phyloP scores from a whole-genome alignment of 2,329 filamentous ascomycete genomes.

The Aureobasidium sp. region DNA sequence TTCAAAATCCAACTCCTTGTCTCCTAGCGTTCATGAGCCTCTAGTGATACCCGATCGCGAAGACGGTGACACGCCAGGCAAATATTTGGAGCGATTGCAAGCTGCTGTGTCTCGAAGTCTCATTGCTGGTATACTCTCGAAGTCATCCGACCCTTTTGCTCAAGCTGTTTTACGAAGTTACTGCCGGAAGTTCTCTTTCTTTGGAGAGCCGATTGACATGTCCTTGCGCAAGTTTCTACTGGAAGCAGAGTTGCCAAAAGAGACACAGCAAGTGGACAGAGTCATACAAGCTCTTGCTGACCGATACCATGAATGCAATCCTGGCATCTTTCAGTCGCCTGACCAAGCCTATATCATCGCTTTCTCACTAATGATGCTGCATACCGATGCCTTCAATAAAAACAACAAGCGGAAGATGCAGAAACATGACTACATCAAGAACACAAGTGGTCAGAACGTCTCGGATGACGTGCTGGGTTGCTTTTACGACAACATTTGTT shows the following conservation, averaged over 20 bases:
- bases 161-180: slow-evolving; percentile 82
- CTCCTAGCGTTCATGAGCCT: slow-evolving; percentile 61
- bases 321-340: slow-evolving; percentile 81
- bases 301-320: slow-evolving; percentile 96
- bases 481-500: slow-evolving; percentile 97
- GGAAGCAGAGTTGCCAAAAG: slow-evolving; percentile 92
- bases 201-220: slow-evolving; percentile 97
- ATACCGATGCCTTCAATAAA: slow-evolving; percentile 99
- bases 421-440: slow-evolving; percentile 89
- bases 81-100: slow-evolving; percentile 79
- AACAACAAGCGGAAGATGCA: slow-evolving; percentile 99
- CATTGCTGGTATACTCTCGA: slow-evolving; percentile 79
- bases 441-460: slow-evolving; percentile 85
- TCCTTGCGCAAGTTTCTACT: slow-evolving; percentile 90
- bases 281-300: slow-evolving; percentile 92
- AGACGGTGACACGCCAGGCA: slow-evolving; percentile 83
- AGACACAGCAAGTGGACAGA: slow-evolving; percentile 96
- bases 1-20: slow-evolving; percentile 79
- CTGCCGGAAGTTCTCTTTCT: slow-evolving; percentile 91
- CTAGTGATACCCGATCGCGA: slow-evolving; percentile 66
- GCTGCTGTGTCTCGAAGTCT: slow-evolving; percentile 70
- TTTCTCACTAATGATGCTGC: slow-evolving; percentile 90
- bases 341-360: slow-evolving; percentile 98
- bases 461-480: slow-evolving; percentile 88
- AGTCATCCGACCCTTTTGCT: slow-evolving; percentile 77